These are phyloP conservation scores for Zizania latifolia DNA, from an alignment of 176 grass and related monocot species.

Conservation along the genomic window DNA sequence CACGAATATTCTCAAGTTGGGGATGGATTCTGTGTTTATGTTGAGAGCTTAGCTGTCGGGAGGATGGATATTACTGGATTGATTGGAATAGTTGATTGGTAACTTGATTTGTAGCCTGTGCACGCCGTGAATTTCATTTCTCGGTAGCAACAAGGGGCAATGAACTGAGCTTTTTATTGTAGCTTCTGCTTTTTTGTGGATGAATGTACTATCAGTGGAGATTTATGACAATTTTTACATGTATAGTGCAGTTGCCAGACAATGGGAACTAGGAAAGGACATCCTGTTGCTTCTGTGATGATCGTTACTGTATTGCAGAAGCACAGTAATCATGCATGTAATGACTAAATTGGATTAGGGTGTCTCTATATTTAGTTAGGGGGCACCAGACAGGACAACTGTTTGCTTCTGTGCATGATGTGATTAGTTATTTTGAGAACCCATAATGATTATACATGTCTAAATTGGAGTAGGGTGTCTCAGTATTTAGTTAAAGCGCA, in stretches of 20 bases:
- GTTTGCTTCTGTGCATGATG: background rate
- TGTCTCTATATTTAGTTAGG: background rate
- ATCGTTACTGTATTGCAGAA: background rate
- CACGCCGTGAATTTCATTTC: background rate
- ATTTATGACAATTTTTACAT: background rate
- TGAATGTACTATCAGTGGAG: background rate
- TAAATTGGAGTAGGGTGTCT: background rate
- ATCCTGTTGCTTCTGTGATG: background rate
- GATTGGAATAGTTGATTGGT: background rate
- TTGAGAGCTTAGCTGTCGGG: background rate
- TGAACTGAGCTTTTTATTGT: background rate
- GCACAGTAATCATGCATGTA: background rate
- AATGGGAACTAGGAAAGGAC: background rate
- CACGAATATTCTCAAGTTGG: background rate
- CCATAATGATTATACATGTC: background rate
- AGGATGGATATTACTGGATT: background rate
- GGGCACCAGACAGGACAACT: background rate
- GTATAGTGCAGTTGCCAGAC: background rate
- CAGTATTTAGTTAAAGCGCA: no score
- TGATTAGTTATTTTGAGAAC: background rate
- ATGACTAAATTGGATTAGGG: background rate
- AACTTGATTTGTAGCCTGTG: background rate
- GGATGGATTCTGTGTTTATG: background rate
- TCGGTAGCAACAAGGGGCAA: background rate
- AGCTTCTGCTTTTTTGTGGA: background rate